These are phyloP conservation scores for Psophocarpus tetragonolobus DNA, from an alignment of 306 rosid genomes.

Conservation along the genomic window DNA sequence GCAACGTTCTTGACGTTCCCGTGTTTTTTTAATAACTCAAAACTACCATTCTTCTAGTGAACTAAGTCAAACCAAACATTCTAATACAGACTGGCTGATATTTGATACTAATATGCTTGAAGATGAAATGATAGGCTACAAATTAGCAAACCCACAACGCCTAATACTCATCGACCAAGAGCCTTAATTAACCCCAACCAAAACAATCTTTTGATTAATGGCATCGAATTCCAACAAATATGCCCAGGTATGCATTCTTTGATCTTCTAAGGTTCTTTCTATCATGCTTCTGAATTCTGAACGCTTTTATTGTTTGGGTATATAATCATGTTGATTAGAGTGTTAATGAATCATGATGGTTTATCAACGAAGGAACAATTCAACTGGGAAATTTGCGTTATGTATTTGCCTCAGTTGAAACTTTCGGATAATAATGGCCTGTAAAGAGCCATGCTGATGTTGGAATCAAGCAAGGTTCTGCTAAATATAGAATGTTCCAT, in stretches of 20 bases:
- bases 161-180: neutral
- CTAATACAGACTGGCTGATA: constrained; percentile 24
- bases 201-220: neutral
- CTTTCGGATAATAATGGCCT: neutral
- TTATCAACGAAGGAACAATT: neutral
- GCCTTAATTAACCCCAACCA: neutral
- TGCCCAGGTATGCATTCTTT: constrained; percentile 35
- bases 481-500: neutral
- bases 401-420: neutral
- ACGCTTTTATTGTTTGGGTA: neutral
- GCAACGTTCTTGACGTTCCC: neutral
- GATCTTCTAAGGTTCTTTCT: neutral
- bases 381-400: neutral
- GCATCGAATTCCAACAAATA: neutral
- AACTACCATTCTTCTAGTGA: constrained; percentile 37
- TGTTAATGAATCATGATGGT: neutral
- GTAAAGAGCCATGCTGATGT: neutral
- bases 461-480: neutral
- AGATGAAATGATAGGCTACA: neutral
- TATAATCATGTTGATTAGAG: neutral
- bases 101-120: neutral
- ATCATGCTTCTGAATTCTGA: neutral
- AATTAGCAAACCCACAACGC: constrained; percentile 1
- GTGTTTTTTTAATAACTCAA: constrained; percentile 7
- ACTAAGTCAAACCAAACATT: constrained; percentile 41